Evolutionary conservation across 106 monocot species (phyloP).

Genomic region (Phalaenopsis equestris): DNA sequence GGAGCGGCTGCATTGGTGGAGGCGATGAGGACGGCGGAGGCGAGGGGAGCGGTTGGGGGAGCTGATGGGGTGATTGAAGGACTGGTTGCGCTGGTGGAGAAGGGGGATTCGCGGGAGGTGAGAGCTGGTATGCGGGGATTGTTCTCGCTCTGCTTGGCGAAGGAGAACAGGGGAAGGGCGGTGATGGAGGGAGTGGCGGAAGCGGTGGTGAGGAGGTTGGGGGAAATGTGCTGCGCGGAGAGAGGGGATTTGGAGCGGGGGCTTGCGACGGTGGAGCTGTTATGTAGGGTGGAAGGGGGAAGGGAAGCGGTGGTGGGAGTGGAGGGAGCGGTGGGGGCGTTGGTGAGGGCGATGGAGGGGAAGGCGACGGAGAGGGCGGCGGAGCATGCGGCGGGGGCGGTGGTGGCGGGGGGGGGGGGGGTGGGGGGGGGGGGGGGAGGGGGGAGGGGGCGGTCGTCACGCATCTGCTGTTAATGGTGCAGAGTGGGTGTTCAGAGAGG

Average conservation of each 20-base stretch:
- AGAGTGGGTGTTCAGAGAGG: constrained; percentile 83
- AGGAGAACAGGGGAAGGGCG: constrained; percentile 59
- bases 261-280: constrained; percentile 68
- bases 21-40: constrained; percentile 28
- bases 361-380: constrained; percentile 49
- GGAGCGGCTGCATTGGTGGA: constrained; percentile 68
- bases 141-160: constrained; percentile 69
- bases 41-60: constrained; percentile 29
- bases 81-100: constrained; percentile 41
- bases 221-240: constrained; percentile 26
- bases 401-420: constrained; percentile 28
- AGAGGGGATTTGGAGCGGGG: constrained; percentile 51
- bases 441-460: constrained; percentile 61
- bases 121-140: constrained; percentile 56
- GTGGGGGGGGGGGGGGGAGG: constrained; percentile 67
- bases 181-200: constrained; percentile 45
- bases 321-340: constrained; percentile 19
- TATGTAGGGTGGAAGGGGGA: constrained; percentile 59
- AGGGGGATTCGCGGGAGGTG: constrained; percentile 21
- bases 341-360: constrained; percentile 34
- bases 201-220: constrained; percentile 39
- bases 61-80: constrained; percentile 38
- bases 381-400: constrained; percentile 59
- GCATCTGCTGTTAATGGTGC: constrained; percentile 83
- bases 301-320: constrained; percentile 38